Conservation (phyloP, 805 yeast genomes). For the Metschnikowia arizonensis region DNA sequence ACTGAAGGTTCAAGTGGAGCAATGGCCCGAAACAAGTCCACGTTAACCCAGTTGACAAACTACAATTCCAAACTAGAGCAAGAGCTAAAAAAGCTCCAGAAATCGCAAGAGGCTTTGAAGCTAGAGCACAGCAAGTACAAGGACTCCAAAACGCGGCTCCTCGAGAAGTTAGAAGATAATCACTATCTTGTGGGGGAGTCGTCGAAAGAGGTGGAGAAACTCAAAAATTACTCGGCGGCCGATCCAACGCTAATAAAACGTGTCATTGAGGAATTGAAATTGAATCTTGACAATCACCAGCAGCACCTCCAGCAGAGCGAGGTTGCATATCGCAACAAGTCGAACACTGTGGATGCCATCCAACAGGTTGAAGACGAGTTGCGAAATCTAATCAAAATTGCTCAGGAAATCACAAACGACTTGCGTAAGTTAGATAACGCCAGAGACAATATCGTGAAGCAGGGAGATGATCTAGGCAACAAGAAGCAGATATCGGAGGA, state of each 20-base stretch:
- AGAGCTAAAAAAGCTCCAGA: constrained; percentile 58
- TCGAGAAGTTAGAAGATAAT: constrained; percentile 57
- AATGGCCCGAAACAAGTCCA: constrained; percentile 28
- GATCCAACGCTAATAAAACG: constrained; percentile 53
- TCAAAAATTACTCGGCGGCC: constrained; percentile 56
- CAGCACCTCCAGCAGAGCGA: constrained; percentile 30
- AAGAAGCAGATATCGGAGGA: constrained; percentile 36
- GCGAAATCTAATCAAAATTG: constrained; percentile 43
- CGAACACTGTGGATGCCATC: constrained; percentile 56
- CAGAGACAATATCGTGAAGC: constrained; percentile 23
- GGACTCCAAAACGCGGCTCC: constrained; percentile 53
- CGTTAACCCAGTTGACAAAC: constrained; percentile 36
- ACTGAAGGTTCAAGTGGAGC: constrained; percentile 22
- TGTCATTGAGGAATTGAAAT: constrained; percentile 50
- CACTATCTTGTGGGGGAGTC: constrained; percentile 54
- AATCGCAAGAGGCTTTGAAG: constrained; percentile 57
- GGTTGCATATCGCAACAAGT: constrained; percentile 45
- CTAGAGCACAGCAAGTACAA: constrained; percentile 62
- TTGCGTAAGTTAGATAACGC: constrained; percentile 40
- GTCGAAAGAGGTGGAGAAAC: constrained; percentile 54
- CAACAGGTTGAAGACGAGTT: constrained; percentile 38
- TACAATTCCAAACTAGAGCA: constrained; percentile 56
- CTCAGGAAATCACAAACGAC: constrained; percentile 51
- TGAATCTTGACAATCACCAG: constrained; percentile 38
- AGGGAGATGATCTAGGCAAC: constrained; percentile 38